Base-by-base conservation (phyloP, 495 filamentous ascomycete genomes). In the Penicillium argentinense region DNA sequence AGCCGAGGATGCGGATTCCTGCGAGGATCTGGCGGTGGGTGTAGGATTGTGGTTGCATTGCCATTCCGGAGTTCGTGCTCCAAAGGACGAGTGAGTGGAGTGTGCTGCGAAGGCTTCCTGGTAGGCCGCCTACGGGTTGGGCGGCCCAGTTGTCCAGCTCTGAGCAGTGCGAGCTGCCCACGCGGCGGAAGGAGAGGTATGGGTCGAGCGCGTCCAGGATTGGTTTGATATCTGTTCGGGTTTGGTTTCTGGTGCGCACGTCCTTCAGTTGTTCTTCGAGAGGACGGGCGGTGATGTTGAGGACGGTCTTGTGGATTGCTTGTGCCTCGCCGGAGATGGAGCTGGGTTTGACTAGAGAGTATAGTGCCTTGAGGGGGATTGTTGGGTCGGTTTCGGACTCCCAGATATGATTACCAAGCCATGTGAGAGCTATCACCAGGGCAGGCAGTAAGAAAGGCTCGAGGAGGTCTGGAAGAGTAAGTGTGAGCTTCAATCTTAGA, bases 401-500 rank as follows among this genome's bases (percentile, higher is more conserved):
- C 85, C 89, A 91, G n/a, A 95, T 81, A 53, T 88, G 82, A 34
- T 86, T 83, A 0, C 85, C 79, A 28, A 98, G 80, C 81, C 87
- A 96, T 3, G 77, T 78, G 23, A 97, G 73, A 2, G 87, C 91
- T 2, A 85, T 78, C 8, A 96, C 82, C 7, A 97, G 76, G 9
- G 91, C 92, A 2, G 93, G 91, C 12, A 98, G 75, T 2, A 98
- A 74, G 46, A 97, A 95, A 0, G 89, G 85, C 47, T 96, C 90
- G 22, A 96, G 84, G 2, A 98, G 72, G 63, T 92, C 85, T 89
- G 36, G 13, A 11, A 33, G 6, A 13, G 18, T 18, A n/a, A 30
- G 13, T 8, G 25, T 18, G 16, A 14, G n/a, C n/a, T n/a, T n/a
- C n/a, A n/a, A n/a, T n/a, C n/a, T n/a, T n/a, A n/a, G n/a, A n/a